phyloP scores from a whole-genome alignment of 352 stramenopile species.

The Phytopythium delawarense region DNA sequence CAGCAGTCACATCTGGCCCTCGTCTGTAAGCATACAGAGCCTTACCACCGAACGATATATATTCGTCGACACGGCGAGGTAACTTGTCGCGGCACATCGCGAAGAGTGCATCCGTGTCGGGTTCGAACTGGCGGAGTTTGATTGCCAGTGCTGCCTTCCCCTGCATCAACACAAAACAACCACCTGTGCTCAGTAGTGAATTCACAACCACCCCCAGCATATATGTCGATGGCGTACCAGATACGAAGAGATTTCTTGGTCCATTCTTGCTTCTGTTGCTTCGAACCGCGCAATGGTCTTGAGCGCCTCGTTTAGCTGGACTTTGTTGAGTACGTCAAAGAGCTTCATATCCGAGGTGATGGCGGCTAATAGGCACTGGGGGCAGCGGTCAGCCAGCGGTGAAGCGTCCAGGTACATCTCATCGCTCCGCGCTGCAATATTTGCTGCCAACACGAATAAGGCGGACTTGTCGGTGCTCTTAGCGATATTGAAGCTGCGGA shows the following conservation, averaged over 20 bases:
- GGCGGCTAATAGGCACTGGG: constrained; percentile 40
- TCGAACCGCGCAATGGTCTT: constrained; percentile 1
- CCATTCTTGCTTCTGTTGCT: neutral
- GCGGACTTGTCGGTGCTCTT: constrained; percentile 44
- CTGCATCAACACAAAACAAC: neutral
- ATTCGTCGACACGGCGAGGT: constrained; percentile 21
- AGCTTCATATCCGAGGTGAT: constrained; percentile 1
- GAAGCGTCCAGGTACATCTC: constrained; percentile 37
- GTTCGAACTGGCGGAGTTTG: constrained; percentile 57
- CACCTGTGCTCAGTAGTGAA: neutral
- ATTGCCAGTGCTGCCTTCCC: constrained; percentile 31
- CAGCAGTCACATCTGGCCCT: neutral
- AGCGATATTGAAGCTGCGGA: constrained; percentile 61
- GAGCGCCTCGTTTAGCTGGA: neutral
- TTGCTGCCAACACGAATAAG: constrained; percentile 54
- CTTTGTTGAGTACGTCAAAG: neutral
- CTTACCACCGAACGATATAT: constrained; percentile 55
- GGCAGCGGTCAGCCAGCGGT: constrained; percentile 23
- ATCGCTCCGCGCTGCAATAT: constrained; percentile 43
- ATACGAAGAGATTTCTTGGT: neutral
- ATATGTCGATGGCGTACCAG: neutral
- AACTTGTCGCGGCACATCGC: constrained; percentile 46
- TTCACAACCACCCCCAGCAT: no score
- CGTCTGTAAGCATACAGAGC: neutral
- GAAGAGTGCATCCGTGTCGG: constrained; percentile 46